Evolutionary conservation across 805 yeast genomes (phyloP), one percentile per base, ranked within the genome.

Genomic region (Candida pseudoglaebosa): DNA sequence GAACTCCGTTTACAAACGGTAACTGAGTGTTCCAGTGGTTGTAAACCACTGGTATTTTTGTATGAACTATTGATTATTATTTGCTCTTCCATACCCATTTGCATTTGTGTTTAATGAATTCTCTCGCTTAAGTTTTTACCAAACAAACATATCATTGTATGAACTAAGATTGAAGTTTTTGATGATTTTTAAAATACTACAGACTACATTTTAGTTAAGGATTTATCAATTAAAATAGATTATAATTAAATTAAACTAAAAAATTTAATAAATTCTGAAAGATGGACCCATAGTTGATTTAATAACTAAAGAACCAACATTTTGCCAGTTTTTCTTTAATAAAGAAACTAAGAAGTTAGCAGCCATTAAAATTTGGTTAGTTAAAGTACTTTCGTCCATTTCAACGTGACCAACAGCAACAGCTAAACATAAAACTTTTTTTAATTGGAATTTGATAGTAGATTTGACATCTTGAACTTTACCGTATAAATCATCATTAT

Each of bases 261-360:
- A 36, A 29, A 43, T 67, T 77, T 90, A 93, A 93, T 93, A 93
- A 73, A 93, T 83, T 85, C 98, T 90, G 95, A 82, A 88, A 70
- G 98, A 85, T 72, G 98, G 99, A 78, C 99, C 99, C 99, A 93
- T 93, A 75, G 98, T 81, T 52, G 96, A 88, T 82, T 93, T 93
- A 80, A 93, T 84, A 70, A 90, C 97, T 74, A 93, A 79, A 67
- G 99, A 93, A 65, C 99, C 99, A 70, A 93, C 97, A 78, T 93
- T 93, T 83, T 93, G 99, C 99, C 99, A 93, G 96, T 93, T 88
- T 91, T 93, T 93, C 96, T 93, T 93, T 74, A 93, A 82, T 75
- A 93, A 78, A 57, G 99, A 93, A 59, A 93, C 99, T 73, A 93
- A 85, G 84, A 93, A 93, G 96, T 93, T 93, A 59, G 95, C 80